Base-by-base conservation (phyloP, 345 rosid genomes). In the Eucalyptus regnans region DNA sequence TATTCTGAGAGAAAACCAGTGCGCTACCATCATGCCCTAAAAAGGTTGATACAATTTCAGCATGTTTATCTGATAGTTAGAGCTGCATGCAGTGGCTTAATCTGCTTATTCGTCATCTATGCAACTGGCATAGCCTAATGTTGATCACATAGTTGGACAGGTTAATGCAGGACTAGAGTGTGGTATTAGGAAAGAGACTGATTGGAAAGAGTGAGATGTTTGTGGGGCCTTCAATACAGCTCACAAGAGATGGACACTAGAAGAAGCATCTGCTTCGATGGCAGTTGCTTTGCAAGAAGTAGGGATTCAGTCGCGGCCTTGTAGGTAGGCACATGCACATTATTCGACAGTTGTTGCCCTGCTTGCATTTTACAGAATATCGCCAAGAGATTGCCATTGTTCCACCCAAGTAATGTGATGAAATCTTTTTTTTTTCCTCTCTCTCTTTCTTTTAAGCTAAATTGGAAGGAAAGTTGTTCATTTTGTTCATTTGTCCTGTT, bases 241-340 rank as follows among this genome's bases (percentile, higher is more conserved):
- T 89, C 93, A 94, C 89, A 97, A 94, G 94, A 95, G 92, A 91
- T 94, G 98, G 76, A 95, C 98, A 18, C 93, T 95, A 46, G 99
- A 96, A 94, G 98, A 95, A 91, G 97, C 99, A 87, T 97, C 97
- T 4, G 97, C 97, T 89, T 93, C 95, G 60, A 93, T 97, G 96
- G 92, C 97, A 88, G 96, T 96, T 80, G 97, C 58, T 7, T 56
- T 95, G 88, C 96, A 95, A 94, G 96, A 90, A 66, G 93, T 88
- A 49, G 96, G 97, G 88, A 91, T 93, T 64, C 46, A 88, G 81
- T 14, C 68, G 64, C 91, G 90, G 92, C 44, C 81, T 37, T 71
- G 81, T 37, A 76, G 83, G 46, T 37, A 37, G 83, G 27, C 83
- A 76, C 83, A 18, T 10, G 46, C 29, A 56, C 62, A 56, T 56